A percentile compares a stretch with the other conserved stretches of the same genome.
These are phyloP conservation scores for Zasmidium cellare DNA, from an alignment of 2,329 filamentous ascomycete species.

Conservation along the genomic window DNA sequence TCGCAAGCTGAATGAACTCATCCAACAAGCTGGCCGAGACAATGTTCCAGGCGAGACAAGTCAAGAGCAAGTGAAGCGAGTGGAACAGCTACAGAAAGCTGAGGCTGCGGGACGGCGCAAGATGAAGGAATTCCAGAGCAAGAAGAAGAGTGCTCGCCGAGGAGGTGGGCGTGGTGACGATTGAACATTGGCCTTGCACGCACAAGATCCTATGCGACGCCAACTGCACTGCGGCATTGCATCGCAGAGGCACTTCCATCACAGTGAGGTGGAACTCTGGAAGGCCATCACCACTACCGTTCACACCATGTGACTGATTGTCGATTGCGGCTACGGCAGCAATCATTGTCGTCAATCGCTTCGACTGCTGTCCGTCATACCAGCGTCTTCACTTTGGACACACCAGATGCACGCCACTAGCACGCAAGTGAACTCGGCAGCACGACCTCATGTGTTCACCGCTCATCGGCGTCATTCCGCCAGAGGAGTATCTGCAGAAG, in stretches of 20 bases:
- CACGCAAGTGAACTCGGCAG: background rate
- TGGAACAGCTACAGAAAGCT: constrained; percentile 57
- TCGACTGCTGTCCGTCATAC: no score
- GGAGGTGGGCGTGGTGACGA: constrained; percentile 35
- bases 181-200: constrained; percentile 16
- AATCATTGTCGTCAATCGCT: no score
- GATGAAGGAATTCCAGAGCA: constrained; percentile 61
- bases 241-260: no score
- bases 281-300: no score
- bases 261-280: no score
- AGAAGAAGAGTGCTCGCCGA: constrained; percentile 60
- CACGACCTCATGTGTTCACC: background rate
- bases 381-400: no score
- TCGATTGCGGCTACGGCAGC: no score
- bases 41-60: constrained; percentile 63
- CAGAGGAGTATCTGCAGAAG: constrained; percentile 46
- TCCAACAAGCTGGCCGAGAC: constrained; percentile 52
- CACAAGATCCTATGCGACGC: no score
- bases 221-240: no score
- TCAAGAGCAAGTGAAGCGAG: constrained; percentile 54
- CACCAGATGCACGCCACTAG: no score
- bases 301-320: no score
- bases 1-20: constrained; percentile 56
- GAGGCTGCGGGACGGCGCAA: constrained; percentile 60
- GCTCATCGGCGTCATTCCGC: constrained; percentile 47